These are phyloP conservation scores for Lasiodiplodia sp. DNA, from an alignment of 2,329 filamentous ascomycete species.

Conservation along the genomic window DNA sequence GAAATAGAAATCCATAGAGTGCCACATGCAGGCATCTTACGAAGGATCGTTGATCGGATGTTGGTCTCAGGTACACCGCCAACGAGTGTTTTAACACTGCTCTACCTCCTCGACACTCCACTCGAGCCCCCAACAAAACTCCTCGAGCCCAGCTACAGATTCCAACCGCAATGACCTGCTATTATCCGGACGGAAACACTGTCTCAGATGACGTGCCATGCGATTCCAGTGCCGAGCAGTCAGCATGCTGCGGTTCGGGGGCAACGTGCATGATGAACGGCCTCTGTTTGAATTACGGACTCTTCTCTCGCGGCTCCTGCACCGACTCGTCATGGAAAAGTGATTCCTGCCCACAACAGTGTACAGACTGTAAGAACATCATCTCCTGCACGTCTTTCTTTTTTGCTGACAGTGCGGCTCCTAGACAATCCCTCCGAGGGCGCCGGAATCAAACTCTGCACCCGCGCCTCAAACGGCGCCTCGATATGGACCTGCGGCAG, in stretches of 20 bases:
- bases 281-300: not conserved
- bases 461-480: not conserved
- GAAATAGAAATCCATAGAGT: not conserved
- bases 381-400: not conserved
- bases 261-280: not conserved
- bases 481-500: not conserved
- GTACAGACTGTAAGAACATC: not conserved
- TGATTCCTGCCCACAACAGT: not conserved
- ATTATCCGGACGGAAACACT: not conserved
- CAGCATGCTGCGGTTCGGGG: not conserved
- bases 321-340: not conserved
- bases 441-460: not conserved
- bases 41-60: not conserved
- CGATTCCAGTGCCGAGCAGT: not conserved
- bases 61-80: not conserved
- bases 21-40: not conserved
- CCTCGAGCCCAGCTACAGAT: not conserved
- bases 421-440: not conserved
- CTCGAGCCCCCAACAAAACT: too few species aligned
- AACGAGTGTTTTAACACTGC: not conserved
- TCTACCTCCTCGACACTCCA: not conserved
- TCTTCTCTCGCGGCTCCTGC: slow-evolving; percentile 1
- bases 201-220: not conserved
- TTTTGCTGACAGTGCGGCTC: not conserved
- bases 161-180: not conserved